Conservation (phyloP, 2,329 filamentous ascomycete genomes). For the Hypomyces rosellus region DNA sequence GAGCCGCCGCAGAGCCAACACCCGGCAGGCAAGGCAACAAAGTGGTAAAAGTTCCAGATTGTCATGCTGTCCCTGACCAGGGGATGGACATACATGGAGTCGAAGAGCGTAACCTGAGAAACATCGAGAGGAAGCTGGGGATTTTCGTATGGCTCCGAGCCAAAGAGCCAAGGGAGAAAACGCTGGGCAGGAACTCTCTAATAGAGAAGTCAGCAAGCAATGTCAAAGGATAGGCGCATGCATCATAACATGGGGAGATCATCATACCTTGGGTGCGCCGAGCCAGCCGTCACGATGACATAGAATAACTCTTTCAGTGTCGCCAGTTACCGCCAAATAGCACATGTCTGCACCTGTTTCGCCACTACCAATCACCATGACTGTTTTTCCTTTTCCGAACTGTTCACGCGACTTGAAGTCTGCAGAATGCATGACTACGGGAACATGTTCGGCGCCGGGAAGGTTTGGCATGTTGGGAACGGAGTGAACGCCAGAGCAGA, state of each 20-base stretch:
- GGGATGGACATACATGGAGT: slow-evolving; percentile 36
- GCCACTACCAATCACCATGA: slow-evolving; percentile 36
- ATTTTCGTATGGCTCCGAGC: slow-evolving; percentile 14
- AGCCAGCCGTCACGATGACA: slow-evolving; percentile 35
- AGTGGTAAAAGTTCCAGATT: slow-evolving; percentile 35
- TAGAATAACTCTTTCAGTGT: slow-evolving; percentile 32
- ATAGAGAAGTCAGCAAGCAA: slow-evolving; percentile 1
- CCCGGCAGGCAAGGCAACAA: slow-evolving; percentile 16
- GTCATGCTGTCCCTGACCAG: slow-evolving; percentile 27
- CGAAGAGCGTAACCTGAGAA: slow-evolving; percentile 34
- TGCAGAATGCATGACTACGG: slow-evolving; percentile 34
- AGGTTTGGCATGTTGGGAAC: slow-evolving; percentile 31
- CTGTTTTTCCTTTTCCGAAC: slow-evolving; percentile 31
- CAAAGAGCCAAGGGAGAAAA: slow-evolving; percentile 16
- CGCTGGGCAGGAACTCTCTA: slow-evolving; percentile 13
- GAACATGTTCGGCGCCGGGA: slow-evolving; percentile 29
- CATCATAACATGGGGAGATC: not conserved
- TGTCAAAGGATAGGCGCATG: too few relatives aligned
- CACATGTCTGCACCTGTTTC: slow-evolving; percentile 38
- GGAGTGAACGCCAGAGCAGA: slow-evolving; percentile 38
- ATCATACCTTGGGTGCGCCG: slow-evolving; percentile 12
- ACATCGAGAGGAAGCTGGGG: slow-evolving; percentile 25
- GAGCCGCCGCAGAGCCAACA: slow-evolving; percentile 18
- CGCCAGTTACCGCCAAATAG: slow-evolving; percentile 34
- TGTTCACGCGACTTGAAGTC: slow-evolving; percentile 34